These are phyloP conservation scores for Cardamine chenopodiifolia DNA, from an alignment of 345 rosid genomes.

Conservation along the genomic window DNA sequence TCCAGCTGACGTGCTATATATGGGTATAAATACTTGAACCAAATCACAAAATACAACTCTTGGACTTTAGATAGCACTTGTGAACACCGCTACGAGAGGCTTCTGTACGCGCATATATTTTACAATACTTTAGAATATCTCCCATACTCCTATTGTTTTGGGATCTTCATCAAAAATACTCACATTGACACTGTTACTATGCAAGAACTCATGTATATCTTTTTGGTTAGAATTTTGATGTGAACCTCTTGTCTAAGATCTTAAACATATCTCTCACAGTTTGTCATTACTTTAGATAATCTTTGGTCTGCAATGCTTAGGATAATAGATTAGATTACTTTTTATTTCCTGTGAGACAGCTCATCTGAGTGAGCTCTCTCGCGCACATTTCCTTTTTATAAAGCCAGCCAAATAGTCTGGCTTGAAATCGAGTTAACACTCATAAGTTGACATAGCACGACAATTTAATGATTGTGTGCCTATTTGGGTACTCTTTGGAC, in stretches of 20 bases:
- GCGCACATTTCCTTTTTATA: not conserved
- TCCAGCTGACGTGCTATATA: not conserved
- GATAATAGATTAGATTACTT: not conserved
- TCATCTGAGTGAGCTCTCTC: not conserved
- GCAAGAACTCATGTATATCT: not conserved
- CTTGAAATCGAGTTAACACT: not conserved
- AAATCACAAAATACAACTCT: not conserved
- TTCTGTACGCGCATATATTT: not conserved
- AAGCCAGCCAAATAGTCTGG: not conserved
- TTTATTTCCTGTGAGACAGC: not conserved
- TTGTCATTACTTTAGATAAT: not conserved
- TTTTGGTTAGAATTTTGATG: not conserved
- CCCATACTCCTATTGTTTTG: not conserved
- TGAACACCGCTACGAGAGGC: not conserved
- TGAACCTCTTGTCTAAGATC: not conserved
- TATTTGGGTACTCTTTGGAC: not conserved
- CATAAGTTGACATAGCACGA: not conserved
- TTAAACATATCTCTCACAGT: not conserved
- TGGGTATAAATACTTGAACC: not conserved
- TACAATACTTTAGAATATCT: not conserved
- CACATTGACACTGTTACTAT: not conserved
- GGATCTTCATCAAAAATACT: not conserved
- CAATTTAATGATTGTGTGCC: not conserved
- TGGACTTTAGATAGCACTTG: not conserved
- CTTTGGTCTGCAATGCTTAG: too few relatives aligned